Base-by-base conservation (phyloP, 352 stramenopile species). In the Globisporangium heterothallicum region DNA sequence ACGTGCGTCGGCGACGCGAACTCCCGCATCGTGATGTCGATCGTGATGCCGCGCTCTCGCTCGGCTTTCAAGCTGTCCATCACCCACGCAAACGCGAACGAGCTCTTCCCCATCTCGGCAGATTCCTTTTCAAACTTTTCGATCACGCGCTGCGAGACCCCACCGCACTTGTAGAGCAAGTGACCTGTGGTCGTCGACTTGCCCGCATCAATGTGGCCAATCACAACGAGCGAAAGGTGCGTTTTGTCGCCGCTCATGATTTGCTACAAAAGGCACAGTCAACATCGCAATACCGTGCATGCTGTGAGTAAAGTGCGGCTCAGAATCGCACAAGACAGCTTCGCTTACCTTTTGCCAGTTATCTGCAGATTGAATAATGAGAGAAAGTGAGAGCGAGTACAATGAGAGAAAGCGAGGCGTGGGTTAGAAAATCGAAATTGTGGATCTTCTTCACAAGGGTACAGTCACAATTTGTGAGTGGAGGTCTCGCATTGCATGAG, bases 101-200 rank as follows among this genome's bases (percentile, higher is more conserved):
- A 99, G 27, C 76, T 83, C 77, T 99, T 99, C 54, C 96, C 97
- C n/a, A 97, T 63, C 73, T 99, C 95, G 30, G 74, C 85, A 21
- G 96, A 92, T 74, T 99, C 96, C 64, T 98, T 98, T 81, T 99
- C 92, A 69, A 97, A 97, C 76, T 98, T 98, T 68, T 99, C 96
- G 72, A 99, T 99, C 22, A 95, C 98, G 86, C 92, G 89, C 82
- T 99, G 97, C 78, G 98, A 92, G 65, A 99, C 98, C 63, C 92
- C 91, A 64, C 97, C 97, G 80, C 94, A 98, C 84, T 99, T 98
- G 90, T 98, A 99, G 69, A 99, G 98, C 48, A 99, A 75, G 76
- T 99, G 96, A 59, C 96, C 97, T 13, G 93, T 98, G 38, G 94
- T 98, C 26, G 97, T 99, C 45, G 96, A 99, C 83, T 99, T 99